A percentile compares a stretch with the other conserved stretches of the same genome.
phyloP scores from a whole-genome alignment of 2,329 filamentous ascomycete genomes.

The Fusarium palustre region DNA sequence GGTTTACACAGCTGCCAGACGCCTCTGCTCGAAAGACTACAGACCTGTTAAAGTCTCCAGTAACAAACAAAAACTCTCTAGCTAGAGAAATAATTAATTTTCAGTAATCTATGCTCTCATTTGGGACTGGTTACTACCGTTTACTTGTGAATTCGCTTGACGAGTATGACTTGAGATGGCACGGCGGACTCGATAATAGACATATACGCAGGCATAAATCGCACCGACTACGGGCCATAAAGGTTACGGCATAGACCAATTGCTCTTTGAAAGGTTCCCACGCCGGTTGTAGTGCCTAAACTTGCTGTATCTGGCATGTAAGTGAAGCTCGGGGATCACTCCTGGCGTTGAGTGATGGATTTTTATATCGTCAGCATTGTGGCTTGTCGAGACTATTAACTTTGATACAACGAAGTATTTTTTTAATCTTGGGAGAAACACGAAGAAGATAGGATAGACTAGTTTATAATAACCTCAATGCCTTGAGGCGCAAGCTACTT shows the following conservation, averaged over 20 bases:
- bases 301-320: neutral
- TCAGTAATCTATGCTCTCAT: no score
- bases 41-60: neutral
- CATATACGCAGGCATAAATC: no score
- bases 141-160: neutral
- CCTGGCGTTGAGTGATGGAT: neutral
- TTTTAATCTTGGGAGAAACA: neutral
- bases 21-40: no score
- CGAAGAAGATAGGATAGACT: neutral
- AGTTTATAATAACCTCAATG: neutral
- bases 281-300: no score
- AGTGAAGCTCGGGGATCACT: neutral
- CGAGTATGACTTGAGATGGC: neutral
- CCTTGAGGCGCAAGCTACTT: neutral
- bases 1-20: neutral
- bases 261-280: neutral
- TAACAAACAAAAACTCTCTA: neutral
- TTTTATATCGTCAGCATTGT: neutral
- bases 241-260: rapidly evolving
- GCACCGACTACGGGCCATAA: rapidly evolving
- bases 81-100: neutral
- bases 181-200: neutral
- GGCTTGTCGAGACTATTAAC: neutral
- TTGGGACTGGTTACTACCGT: no score
- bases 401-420: neutral